Percentiles rank a stretch among this genome's conserved stretches.
These are phyloP conservation scores for Pythium rishiriense DNA, from an alignment of 352 stramenopile species.

Conservation along the genomic window DNA sequence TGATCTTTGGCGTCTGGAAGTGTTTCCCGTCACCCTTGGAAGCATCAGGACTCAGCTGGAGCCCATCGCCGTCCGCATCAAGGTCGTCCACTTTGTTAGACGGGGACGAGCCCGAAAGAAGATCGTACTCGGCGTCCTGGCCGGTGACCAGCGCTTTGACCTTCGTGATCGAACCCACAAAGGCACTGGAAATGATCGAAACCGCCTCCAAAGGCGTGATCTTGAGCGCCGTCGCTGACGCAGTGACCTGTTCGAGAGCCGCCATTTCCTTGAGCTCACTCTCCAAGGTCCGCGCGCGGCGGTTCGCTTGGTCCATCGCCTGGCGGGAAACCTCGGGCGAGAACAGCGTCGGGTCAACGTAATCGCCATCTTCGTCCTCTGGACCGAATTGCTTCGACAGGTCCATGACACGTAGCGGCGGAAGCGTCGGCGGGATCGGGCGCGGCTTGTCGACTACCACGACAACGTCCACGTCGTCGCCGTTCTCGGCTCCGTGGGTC, in stretches of 20 bases:
- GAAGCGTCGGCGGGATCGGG: constrained; percentile 36
- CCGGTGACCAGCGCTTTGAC: constrained; percentile 61
- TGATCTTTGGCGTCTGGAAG: constrained; percentile 50
- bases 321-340: constrained; percentile 81
- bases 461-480: constrained; percentile 33
- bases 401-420: constrained; percentile 45
- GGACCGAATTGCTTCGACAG: constrained; percentile 21
- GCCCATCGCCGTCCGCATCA: constrained; percentile 76
- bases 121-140: constrained; percentile 69
- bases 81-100: constrained; percentile 68
- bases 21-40: constrained; percentile 57
- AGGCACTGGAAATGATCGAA: constrained; percentile 58
- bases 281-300: constrained; percentile 69
- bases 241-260: constrained; percentile 42
- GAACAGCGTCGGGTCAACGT: constrained; percentile 80
- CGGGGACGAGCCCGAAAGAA: constrained; percentile 54
- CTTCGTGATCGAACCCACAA: constrained; percentile 56
- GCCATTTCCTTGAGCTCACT: constrained; percentile 74
- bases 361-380: constrained; percentile 49
- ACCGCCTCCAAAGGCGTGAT: constrained; percentile 64
- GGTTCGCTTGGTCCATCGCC: constrained; percentile 81
- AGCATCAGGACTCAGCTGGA: constrained; percentile 78
- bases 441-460: constrained; percentile 47
- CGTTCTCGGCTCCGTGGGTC: background rate
- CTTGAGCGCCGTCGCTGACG: constrained; percentile 30